Evolutionary conservation across 331 rosid species (phyloP), one percentile per base, ranked within the genome.

Genomic region (Erythrophleum ivorense): DNA sequence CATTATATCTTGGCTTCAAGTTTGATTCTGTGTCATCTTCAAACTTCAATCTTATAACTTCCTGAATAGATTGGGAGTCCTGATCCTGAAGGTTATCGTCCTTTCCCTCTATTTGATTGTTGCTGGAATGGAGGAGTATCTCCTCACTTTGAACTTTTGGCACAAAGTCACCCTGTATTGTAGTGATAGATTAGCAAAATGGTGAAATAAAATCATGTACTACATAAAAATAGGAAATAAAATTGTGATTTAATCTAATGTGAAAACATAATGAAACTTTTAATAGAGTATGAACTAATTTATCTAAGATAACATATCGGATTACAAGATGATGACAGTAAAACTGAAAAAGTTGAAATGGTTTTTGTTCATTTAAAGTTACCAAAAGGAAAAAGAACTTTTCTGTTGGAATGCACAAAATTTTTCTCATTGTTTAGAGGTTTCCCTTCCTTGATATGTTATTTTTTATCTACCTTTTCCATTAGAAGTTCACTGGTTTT

Each of bases 381-480:
- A 31, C 6, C 16, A 10, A 60, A 29, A 60, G 67, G 46, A 15
- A 50, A 71, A 14, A 71, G 60, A 71, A 36, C 7, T 29, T 50
- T 71, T 31, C 15, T 3, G 14, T 49, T 31, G 40, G 38, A 70
- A 45, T 19, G 10, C 33, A 40, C 36, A 73, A 4, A 10, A 60
- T 4, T 1, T 11, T 29, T 60, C 18, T 60, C 40, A 1, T 60
- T 29, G 48, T 11, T 13, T 33, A 31, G 31, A 9, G 7, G 3
- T 54, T 73, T 75, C 7, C 14, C 15, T 75, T 58, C 41, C 54
- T 11, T 3, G 31, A 11, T 9, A 14, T 58, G 40, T 75, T 14
- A 40, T 41, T 58, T 57, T 21, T 34, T 24, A 31, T 43, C 71
- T 78, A 78, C 83, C 86, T 79, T 36, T 53, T 84, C 78, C 58